A percentile compares a stretch with the other conserved stretches of the same genome.
phyloP scores from a whole-genome alignment of 1,139 yeast species.

The Neolecta irregularis region DNA sequence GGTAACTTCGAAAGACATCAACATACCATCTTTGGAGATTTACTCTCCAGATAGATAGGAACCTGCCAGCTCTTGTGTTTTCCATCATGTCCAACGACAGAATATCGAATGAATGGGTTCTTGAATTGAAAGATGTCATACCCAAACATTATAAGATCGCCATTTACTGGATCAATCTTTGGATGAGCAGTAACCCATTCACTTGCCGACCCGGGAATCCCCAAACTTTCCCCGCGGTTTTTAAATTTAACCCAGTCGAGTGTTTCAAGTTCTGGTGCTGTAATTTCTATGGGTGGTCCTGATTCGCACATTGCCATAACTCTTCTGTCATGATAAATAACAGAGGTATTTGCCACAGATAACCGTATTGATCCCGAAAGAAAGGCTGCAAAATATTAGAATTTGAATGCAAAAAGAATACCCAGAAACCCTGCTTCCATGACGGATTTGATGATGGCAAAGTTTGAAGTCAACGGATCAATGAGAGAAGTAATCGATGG shows the following conservation, averaged over 20 bases:
- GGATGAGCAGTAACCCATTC: constrained; percentile 12
- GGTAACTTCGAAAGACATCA: too few species aligned
- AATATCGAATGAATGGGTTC: constrained; percentile 8
- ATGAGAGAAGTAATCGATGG: constrained; percentile 10
- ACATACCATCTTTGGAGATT: constrained; percentile 9
- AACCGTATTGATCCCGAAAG: constrained; percentile 8
- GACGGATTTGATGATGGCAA: constrained; percentile 4
- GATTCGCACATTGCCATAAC: constrained; percentile 10
- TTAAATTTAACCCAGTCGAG: constrained; percentile 9
- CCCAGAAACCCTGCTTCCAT: constrained; percentile 6
- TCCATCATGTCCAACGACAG: constrained; percentile 6
- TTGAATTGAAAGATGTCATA: constrained; percentile 9
- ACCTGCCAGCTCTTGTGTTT: constrained; percentile 7
- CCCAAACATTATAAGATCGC: constrained; percentile 11
- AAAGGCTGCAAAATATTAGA: too few species aligned
- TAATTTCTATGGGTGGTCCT: constrained; percentile 10
- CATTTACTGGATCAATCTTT: constrained; percentile 8
- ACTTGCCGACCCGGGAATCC: constrained; percentile 6
- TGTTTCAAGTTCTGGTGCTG: constrained; percentile 8
- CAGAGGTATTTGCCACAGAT: constrained; percentile 9
- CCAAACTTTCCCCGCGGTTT: constrained; percentile 2
- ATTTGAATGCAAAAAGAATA: too few species aligned
- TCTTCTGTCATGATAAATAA: constrained; percentile 9
- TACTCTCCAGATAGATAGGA: constrained; percentile 7
- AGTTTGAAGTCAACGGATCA: constrained; percentile 7